A percentile compares a stretch with the other conserved stretches of the same genome.
These are phyloP conservation scores for Phylloporus rhodoxanthus DNA, from an alignment of 768 basidiomycete genomes.

Conservation along the genomic window DNA sequence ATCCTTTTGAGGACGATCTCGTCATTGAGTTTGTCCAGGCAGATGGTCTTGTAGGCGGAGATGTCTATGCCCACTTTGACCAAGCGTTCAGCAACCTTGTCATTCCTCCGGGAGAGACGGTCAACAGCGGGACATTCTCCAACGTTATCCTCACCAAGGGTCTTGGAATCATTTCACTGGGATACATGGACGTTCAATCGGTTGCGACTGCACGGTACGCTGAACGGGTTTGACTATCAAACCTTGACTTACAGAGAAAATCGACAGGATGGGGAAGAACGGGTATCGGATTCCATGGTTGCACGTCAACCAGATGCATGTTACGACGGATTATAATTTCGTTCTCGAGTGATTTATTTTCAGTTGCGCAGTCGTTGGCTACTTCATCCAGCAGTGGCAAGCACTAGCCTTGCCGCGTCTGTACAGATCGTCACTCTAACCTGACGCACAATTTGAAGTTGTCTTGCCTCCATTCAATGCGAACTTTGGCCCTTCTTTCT, in stretches of 20 bases:
- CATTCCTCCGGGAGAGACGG: conserved; percentile 51
- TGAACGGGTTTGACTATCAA: background rate
- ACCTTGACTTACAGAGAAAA: background rate
- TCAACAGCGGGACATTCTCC: conserved; percentile 53
- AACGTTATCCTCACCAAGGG: conserved; percentile 59
- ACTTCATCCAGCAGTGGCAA: background rate
- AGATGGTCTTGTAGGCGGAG: conserved; percentile 46
- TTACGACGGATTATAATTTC: conserved; percentile 45
- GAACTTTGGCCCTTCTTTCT: background rate
- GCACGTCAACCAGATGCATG: conserved; percentile 46
- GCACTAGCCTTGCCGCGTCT: background rate
- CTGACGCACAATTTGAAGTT: conserved; percentile 1
- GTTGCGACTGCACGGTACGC: conserved; percentile 39
- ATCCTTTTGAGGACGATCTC: conserved; percentile 55
- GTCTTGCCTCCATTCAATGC: background rate
- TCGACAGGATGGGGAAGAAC: conserved; percentile 38
- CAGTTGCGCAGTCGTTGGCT: conserved; percentile 11
- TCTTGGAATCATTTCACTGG: conserved; percentile 51
- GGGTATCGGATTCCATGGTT: conserved; percentile 67
- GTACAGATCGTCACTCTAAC: background rate
- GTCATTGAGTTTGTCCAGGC: conserved; percentile 53
- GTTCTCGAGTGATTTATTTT: conserved; percentile 15
- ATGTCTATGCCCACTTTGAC: conserved; percentile 53
- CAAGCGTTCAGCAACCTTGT: conserved; percentile 50
- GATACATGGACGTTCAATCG: conserved; percentile 47